Evolutionary conservation across 352 stramenopile species (phyloP).

Genomic region (Aphanomyces astaci): DNA sequence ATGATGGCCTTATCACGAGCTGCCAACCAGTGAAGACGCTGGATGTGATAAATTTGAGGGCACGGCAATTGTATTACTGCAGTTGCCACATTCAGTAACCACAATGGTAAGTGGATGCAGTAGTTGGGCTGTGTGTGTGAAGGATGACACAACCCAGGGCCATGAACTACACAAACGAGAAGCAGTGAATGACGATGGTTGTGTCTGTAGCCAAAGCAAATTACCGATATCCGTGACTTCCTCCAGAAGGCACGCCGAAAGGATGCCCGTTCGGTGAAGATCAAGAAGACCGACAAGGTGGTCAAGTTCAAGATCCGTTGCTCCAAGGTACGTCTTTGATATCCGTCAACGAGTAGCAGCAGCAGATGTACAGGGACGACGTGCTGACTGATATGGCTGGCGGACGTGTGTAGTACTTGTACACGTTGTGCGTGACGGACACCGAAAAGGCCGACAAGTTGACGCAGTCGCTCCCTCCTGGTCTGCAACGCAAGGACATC

Average conservation of each 20-base stretch:
- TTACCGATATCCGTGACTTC: conserved; percentile 99
- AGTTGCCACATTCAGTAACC: conserved; percentile 24
- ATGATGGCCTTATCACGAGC: neutral
- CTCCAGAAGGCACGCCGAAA: conserved; percentile 97
- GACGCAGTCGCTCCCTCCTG: conserved; percentile 97
- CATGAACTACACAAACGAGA: too few species aligned
- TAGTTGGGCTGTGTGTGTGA: neutral
- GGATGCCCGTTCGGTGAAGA: conserved; percentile 98
- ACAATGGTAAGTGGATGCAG: conserved; percentile 17
- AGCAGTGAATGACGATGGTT: neutral
- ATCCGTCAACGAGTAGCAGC: too few species aligned
- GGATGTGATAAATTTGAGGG: neutral
- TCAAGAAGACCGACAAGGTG: conserved; percentile 95
- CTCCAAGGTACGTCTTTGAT: conserved; percentile 73
- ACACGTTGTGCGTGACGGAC: conserved; percentile 98
- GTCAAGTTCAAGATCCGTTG: conserved; percentile 99
- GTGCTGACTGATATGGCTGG: too few species aligned
- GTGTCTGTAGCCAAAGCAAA: conserved; percentile 91
- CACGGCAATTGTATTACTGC: conserved; percentile 20
- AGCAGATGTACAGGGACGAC: too few species aligned
- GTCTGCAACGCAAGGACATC: conserved; percentile 91
- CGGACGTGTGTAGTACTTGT: conserved; percentile 83
- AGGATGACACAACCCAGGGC: neutral
- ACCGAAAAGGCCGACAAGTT: conserved; percentile 99
- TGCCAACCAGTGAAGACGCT: conserved; percentile 14